Evolutionary conservation across 345 rosid species (phyloP), one percentile per base, ranked within the genome.

Genomic region (Kernera saxatilis): DNA sequence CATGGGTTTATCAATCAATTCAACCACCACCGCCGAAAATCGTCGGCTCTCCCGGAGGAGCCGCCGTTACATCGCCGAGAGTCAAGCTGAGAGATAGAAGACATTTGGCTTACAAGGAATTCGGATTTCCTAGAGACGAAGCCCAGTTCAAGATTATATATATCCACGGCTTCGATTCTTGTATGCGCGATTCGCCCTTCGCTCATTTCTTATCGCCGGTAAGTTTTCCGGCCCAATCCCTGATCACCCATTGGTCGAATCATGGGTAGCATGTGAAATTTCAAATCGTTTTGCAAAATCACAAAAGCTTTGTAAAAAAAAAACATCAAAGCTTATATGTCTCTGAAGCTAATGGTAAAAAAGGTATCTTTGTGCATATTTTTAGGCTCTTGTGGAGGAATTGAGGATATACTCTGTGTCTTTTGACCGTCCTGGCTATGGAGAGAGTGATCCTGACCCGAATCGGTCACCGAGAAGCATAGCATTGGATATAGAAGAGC

Each of bases 61-160:
- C 75, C 13, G 51, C 81, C 27, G 61, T 82, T 44, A 83, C 83
- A 22, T 72, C 79, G 0, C 74, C 79, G 18, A 80, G 89, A 57
- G 69, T 87, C 52, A 80, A 77, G 72, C 69, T 87, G 13, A 77
- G 84, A 73, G 92, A 87, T 46, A 86, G 85, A n/a, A 82, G 92
- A 46, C 69, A 87, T 73, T 32, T 87, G 53, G 87, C 89, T 35
- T 87, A 83, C 82, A 73, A 61, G 19, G 87, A 85, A 76, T 79
- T 61, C 21, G 87, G 92, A 23, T 22, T 77, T 35, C 2, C 84
- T 1, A 80, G 39, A 57, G 82, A 78, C 10, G 26, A 49, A 67
- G 89, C 89, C 63, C 79, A 65, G 13, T 52, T 59, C 43, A 83
- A 80, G 69, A 49, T 87, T 41, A 55, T 87, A 62, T 68, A 45